Conservation (phyloP, 2,329 filamentous ascomycete genomes). For the Claviceps maximensis region DNA sequence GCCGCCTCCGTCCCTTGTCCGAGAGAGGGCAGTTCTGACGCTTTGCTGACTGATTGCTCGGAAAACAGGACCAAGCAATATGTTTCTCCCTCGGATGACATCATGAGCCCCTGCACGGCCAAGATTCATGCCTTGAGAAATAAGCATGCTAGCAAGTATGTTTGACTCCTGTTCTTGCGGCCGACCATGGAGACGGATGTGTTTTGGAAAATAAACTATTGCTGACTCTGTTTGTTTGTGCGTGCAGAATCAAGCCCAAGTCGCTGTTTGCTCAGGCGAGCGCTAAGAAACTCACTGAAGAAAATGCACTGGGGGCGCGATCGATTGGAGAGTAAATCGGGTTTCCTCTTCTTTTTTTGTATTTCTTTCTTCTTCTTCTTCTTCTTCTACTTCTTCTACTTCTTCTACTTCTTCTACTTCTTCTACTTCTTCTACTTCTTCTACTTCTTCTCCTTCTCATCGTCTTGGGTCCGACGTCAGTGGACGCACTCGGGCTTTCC, state of each 20-base stretch:
- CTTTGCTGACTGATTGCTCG: constrained; percentile 1
- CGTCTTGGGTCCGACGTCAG: neutral
- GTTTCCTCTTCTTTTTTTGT: too few relatives aligned
- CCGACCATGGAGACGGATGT: too few relatives aligned
- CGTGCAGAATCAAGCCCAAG: constrained; percentile 47
- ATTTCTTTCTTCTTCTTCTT: neutral
- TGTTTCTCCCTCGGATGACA: constrained; percentile 74
- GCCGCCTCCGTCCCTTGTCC: neutral
- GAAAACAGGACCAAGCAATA: constrained; percentile 28
- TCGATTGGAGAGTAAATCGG: constrained; percentile 18
- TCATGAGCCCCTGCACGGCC: constrained; percentile 75
- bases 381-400: constrained; percentile 2
- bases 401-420: too few relatives aligned
- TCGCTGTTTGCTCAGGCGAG: constrained; percentile 55
- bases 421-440: constrained; percentile 3
- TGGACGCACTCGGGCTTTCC: neutral
- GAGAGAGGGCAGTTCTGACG: neutral
- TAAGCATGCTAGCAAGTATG: constrained; percentile 68
- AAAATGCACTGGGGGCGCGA: constrained; percentile 26
- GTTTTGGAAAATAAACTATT: neutral
- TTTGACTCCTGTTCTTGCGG: constrained; percentile 8
- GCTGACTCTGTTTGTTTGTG: neutral
- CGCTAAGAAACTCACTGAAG: constrained; percentile 45
- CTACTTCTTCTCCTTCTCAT: constrained; percentile 1
- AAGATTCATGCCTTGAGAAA: constrained; percentile 71